Conservation (phyloP, 2,329 filamentous ascomycete genomes). For the Colletotrichum destructivum region DNA sequence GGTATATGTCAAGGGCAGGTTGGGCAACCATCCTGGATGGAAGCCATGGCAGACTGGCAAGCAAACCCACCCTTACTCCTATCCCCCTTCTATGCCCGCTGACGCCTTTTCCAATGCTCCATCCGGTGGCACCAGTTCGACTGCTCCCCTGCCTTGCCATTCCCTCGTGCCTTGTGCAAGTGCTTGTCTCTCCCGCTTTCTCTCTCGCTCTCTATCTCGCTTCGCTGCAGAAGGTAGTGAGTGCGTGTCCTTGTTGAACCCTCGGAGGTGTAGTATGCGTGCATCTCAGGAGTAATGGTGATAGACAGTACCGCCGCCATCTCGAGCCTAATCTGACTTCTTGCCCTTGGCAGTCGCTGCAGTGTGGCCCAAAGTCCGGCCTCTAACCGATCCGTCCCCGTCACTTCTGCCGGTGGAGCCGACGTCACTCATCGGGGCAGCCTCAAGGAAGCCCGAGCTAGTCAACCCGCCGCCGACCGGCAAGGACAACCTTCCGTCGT, state of each 20-base stretch:
- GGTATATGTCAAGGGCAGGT: neutral
- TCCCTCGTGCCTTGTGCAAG: neutral
- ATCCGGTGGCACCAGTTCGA: neutral
- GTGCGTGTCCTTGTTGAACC: neutral
- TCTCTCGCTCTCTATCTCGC: neutral
- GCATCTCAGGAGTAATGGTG: neutral
- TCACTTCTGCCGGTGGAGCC: constrained; percentile 58
- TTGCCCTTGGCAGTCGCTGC: constrained; percentile 57
- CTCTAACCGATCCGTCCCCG: constrained; percentile 55
- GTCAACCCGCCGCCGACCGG: constrained; percentile 34
- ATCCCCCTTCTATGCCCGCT: constrained; percentile 26
- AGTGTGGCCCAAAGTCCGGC: constrained; percentile 49
- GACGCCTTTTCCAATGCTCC: constrained; percentile 34
- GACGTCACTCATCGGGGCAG: constrained; percentile 45
- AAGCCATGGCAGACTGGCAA: constrained; percentile 8
- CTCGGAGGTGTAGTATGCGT: neutral
- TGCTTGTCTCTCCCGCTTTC: no score
- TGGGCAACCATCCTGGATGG: neutral
- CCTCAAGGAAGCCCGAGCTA: constrained; percentile 50
- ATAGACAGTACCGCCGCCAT: neutral
- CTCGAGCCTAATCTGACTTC: constrained; percentile 59
- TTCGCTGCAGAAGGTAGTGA: neutral
- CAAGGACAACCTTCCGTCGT: constrained; percentile 61
- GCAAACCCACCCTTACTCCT: neutral
- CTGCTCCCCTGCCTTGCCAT: neutral